phyloP scores from a whole-genome alignment of 148 eudicot species.

The Polygonum maritimum region DNA sequence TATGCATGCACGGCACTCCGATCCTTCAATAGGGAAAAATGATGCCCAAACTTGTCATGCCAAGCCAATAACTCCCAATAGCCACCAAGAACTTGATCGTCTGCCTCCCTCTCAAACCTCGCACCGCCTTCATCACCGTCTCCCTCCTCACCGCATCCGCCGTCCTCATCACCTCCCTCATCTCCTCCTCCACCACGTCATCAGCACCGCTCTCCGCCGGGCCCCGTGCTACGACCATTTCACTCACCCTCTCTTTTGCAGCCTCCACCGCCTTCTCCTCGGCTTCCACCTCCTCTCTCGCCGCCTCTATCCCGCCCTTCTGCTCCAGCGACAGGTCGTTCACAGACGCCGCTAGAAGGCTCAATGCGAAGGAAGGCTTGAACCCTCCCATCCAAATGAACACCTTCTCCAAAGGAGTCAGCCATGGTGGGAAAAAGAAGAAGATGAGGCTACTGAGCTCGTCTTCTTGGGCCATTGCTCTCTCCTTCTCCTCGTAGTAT shows the following conservation, averaged over 20 bases:
- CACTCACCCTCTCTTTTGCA: background rate
- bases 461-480: background rate
- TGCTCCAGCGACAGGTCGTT: background rate
- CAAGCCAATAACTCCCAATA: background rate
- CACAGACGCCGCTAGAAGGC: background rate
- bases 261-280: constrained; percentile 9
- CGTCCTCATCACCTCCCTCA: background rate
- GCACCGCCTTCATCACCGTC: background rate
- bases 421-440: background rate
- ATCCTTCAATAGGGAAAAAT: background rate
- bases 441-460: background rate
- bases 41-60: background rate
- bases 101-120: background rate
- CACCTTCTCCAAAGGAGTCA: background rate
- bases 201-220: constrained; percentile 2
- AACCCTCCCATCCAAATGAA: constrained; percentile 2
- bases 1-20: no score
- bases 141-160: background rate
- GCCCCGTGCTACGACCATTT: background rate
- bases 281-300: background rate
- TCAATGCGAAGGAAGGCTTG: background rate
- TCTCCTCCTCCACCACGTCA: background rate
- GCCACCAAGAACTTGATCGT: constrained; percentile 9
- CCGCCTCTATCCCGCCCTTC: background rate
- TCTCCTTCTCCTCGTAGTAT: constrained; percentile 10